Evolutionary conservation across 2,329 filamentous ascomycete species (phyloP), one percentile per base, ranked within the genome.

Genomic region (Endothia cerciana): DNA sequence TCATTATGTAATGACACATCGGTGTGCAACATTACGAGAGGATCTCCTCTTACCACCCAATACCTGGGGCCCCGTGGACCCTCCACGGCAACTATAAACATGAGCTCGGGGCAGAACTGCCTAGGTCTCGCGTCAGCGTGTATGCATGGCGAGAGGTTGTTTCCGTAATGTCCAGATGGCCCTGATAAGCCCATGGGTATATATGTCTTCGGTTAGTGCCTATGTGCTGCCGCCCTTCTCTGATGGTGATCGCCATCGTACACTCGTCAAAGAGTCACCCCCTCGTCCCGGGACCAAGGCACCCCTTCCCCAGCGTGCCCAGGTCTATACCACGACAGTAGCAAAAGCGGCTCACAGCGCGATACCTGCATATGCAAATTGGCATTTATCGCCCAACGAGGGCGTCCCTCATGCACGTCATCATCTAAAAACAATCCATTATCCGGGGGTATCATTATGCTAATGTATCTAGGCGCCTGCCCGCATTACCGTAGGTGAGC

Each of bases 361-460:
- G 22, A 51, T 7, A 51, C 47, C 47, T 51, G 25, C 47, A 51
- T 51, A 28, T 51, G 47, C 47, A 51, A 13, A 5, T 28, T 51
- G 47, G 28, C 47, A 51, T 17, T 13, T 28, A 15, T 15, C 11
- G 47, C 15, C 28, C 47, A 47, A 22, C 22, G 28, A n/a, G n/a
- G 22, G 7, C 22, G n/a, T n/a, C 13, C 6, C 41, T 45, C 19
- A 22, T 45, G 41, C 41, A 51, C 15, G 7, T 25, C n/a, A 40
- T 41, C 38, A 53, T 62, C 28, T 36, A 49, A 62, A n/a, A 28
- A 55, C 38, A 58, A 51, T 59, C 28, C 61, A 43, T 63, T 30
- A 22, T 60, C 57, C 36, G 65, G 64, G n/a, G 64, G 65, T 67
- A 67, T 67, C 65, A 62, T 62, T 51, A 67, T 67, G 65, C 62